These are phyloP conservation scores for Scheffersomyces parashehatae DNA, from an alignment of 1,139 yeast genomes.

Conservation along the genomic window DNA sequence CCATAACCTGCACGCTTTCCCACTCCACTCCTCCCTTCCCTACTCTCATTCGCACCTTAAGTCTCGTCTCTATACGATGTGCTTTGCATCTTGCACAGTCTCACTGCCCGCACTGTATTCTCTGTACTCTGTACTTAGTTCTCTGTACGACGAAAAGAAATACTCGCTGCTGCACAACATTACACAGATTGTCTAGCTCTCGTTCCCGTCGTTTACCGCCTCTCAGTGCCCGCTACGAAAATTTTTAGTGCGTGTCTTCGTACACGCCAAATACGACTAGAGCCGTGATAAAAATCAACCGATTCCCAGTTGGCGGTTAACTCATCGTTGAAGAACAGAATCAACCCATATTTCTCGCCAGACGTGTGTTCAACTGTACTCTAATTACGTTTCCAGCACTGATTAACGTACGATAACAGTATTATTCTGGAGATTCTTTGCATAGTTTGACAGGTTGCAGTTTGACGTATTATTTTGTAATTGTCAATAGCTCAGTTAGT, in stretches of 20 bases:
- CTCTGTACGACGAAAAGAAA: no score
- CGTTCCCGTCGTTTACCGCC: slow-evolving; percentile 10
- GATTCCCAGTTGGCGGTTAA: neutral
- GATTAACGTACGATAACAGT: neutral
- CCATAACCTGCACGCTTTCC: no score
- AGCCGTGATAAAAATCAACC: neutral
- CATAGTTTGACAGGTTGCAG: neutral
- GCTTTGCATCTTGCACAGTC: no score
- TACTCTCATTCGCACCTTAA: no score
- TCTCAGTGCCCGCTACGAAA: neutral
- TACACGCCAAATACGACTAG: neutral
- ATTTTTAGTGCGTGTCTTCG: neutral
- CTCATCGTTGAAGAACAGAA: neutral
- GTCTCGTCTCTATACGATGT: no score
- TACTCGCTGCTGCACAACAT: no score
- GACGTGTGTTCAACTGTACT: neutral
- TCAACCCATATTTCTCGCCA: neutral
- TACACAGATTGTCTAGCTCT: neutral
- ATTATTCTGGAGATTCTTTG: neutral
- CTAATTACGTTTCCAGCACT: neutral
- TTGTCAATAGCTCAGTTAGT: no score
- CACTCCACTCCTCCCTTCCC: no score
- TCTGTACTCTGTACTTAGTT: no score
- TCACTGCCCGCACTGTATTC: no score
- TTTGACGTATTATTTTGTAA: no score